Base-by-base conservation (phyloP, 2,329 filamentous ascomycete species). In the Westerdykella aurantiaca region DNA sequence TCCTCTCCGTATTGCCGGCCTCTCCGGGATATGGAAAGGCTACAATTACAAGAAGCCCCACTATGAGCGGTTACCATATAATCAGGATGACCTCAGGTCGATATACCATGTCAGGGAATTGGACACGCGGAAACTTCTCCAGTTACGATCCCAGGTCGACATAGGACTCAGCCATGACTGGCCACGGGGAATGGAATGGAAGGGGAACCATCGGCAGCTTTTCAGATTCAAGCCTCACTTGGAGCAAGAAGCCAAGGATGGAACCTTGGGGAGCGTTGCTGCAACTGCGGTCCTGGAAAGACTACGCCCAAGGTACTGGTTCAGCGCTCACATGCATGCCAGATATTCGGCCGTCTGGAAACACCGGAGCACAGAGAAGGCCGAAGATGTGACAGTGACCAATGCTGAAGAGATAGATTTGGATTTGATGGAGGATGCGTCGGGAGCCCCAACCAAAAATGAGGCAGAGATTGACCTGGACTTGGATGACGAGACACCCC, bases 11-110 rank as follows among this genome's bases (percentile, higher is more conserved):
- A 95, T 98, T 49, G 87, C 88, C 31, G 91, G 85, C 5, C 74
- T 97, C 64, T 93, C 88, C 42, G 93, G 93, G 5, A 98, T 98
- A 51, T 98, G 88, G 86, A 96, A 96, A 66, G 85, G 83, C 2
- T 85, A 83, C 58, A 85, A 96, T 68, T 98, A 94, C 69, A 79
- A 80, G 48, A 90, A 86, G 64, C 74, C 84, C 9, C 91, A 97
- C 61, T 78, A 81, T 51, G 93, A 98, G 70, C 79, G 90, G 13
- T 71, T 98, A 4, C 93, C 93, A 0, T 97, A 95, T 66, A 86
- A 79, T 55, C 63, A 73, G 16, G 80, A 83, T 49, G 88, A 96
- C 42, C 70, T 94, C 47, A 85, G 81, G 63, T 85, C 80, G 42
- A 86, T 94, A 57, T 97, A 96, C 60, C 91, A 97, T 62, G 81